Percentiles rank a stretch among this genome's conserved stretches.
Conservation (phyloP, 164 flowering plant genomes). For the Chimonanthus praecox region DNA sequence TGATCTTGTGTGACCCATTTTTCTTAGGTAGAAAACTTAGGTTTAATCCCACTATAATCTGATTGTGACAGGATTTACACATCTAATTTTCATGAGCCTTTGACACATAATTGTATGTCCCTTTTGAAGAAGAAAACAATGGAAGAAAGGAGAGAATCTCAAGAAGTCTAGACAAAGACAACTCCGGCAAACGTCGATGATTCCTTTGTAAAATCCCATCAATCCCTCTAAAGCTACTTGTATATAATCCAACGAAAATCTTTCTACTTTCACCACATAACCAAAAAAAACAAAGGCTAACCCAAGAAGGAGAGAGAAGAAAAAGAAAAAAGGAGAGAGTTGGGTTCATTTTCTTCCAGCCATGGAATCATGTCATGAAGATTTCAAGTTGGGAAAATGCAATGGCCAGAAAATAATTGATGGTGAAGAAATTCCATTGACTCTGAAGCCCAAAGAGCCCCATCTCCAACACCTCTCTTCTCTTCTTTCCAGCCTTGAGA, state of each 20-base stretch:
- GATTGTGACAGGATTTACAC: too few relatives aligned
- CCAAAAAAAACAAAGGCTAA: too few relatives aligned
- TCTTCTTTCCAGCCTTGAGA: slow-evolving; percentile 23
- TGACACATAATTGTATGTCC: too few relatives aligned
- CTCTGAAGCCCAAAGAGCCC: slow-evolving; percentile 28
- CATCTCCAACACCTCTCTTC: slow-evolving; percentile 16
- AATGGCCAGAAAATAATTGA: slow-evolving; percentile 49
- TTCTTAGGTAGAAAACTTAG: too few relatives aligned
- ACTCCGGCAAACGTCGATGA: neutral
- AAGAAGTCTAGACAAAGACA: neutral
- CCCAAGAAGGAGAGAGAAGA: too few relatives aligned
- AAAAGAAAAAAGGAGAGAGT: neutral
- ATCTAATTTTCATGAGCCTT: too few relatives aligned
- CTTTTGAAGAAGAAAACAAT: too few relatives aligned
- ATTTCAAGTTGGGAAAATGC: slow-evolving; percentile 45
- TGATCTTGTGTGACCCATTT: too few relatives aligned
- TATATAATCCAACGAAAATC: neutral
- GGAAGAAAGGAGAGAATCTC: neutral
- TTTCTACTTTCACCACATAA: neutral
- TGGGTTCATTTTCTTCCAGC: neutral
- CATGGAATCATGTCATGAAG: slow-evolving; percentile 32
- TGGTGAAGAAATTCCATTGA: slow-evolving; percentile 45
- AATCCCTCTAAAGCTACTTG: neutral
- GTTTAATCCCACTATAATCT: too few relatives aligned
- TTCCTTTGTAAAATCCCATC: neutral